These are phyloP conservation scores for Domatiomyces catenatus DNA, from an alignment of 2,329 filamentous ascomycete genomes.

Conservation along the genomic window DNA sequence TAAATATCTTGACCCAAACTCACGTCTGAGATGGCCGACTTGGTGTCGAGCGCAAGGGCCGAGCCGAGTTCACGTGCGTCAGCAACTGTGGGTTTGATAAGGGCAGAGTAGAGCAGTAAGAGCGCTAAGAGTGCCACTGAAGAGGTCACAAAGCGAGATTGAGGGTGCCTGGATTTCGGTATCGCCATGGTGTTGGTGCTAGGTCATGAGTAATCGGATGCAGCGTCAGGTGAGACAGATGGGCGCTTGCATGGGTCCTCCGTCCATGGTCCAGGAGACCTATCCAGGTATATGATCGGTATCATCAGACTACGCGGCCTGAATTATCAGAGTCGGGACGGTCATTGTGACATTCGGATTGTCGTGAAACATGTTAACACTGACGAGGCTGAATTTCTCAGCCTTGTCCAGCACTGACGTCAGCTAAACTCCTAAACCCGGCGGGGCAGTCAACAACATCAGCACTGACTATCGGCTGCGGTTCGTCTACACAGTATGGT, in stretches of 20 bases:
- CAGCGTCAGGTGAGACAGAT: background rate
- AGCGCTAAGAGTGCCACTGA: slow-evolving; percentile 46
- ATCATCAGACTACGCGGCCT: background rate
- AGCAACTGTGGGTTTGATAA: slow-evolving; percentile 45
- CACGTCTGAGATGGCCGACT: slow-evolving; percentile 24
- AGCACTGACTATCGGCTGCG: background rate
- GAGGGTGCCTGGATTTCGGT: slow-evolving; percentile 47
- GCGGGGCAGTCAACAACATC: too few relatives aligned
- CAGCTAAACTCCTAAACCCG: background rate
- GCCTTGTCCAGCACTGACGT: background rate
- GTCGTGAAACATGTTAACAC: background rate
- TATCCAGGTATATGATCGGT: background rate
- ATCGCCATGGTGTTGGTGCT: slow-evolving; percentile 22
- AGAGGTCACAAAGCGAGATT: slow-evolving; percentile 57
- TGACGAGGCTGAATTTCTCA: background rate
- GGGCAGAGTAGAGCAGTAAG: slow-evolving; percentile 44
- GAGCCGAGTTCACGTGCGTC: slow-evolving; percentile 43
- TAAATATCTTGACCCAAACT: slow-evolving; percentile 21
- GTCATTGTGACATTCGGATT: too few relatives aligned
- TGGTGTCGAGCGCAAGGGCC: slow-evolving; percentile 31
- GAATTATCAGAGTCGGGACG: too few relatives aligned
- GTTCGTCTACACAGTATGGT: too few relatives aligned
- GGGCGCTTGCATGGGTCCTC: background rate
- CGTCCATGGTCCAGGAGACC: background rate
- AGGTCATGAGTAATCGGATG: background rate